Evolutionary conservation across 768 basidiomycete genomes (phyloP).

Genomic region (Rhodotorula toruloides): DNA sequence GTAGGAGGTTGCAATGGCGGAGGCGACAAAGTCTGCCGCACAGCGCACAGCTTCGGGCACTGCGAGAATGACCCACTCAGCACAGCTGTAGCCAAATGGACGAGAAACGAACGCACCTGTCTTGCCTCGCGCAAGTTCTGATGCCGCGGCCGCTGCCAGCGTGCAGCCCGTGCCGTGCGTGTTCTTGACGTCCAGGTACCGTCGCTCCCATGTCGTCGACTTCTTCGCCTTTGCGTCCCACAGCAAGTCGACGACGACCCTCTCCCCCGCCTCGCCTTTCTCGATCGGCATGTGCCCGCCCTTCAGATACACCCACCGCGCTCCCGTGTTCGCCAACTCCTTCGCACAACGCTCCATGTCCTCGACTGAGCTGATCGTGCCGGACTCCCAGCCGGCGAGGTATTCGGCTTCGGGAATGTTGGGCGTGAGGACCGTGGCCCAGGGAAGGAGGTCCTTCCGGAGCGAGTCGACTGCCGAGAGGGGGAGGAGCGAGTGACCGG

Average conservation of each 20-base stretch:
- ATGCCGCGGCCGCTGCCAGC: constrained; percentile 73
- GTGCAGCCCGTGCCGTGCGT: constrained; percentile 88
- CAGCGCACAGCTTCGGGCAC: constrained; percentile 58
- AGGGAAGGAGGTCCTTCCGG: constrained; percentile 62
- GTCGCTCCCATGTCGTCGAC: constrained; percentile 40
- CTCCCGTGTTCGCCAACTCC: constrained; percentile 53
- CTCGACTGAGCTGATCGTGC: constrained; percentile 31
- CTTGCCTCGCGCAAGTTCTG: constrained; percentile 57
- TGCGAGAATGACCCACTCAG: constrained; percentile 39
- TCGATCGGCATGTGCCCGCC: constrained; percentile 66
- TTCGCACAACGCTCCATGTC: constrained; percentile 60
- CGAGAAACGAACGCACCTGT: constrained; percentile 46
- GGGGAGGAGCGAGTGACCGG: constrained; percentile 71
- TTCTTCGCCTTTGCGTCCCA: constrained; percentile 47
- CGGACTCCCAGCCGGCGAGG: constrained; percentile 52
- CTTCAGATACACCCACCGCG: constrained; percentile 67
- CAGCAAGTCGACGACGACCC: constrained; percentile 64
- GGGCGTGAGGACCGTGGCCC: constrained; percentile 70
- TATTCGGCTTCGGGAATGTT: constrained; percentile 76
- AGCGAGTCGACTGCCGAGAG: constrained; percentile 61
- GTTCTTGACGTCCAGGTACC: constrained; percentile 56
- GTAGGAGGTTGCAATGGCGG: constrained; percentile 65
- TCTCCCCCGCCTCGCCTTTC: constrained; percentile 10
- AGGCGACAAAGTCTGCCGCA: constrained; percentile 68
- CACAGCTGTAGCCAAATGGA: background rate